A percentile compares a stretch with the other conserved stretches of the same genome.
phyloP scores from a whole-genome alignment of 768 basidiomycete species.

The Piloderma croceum region DNA sequence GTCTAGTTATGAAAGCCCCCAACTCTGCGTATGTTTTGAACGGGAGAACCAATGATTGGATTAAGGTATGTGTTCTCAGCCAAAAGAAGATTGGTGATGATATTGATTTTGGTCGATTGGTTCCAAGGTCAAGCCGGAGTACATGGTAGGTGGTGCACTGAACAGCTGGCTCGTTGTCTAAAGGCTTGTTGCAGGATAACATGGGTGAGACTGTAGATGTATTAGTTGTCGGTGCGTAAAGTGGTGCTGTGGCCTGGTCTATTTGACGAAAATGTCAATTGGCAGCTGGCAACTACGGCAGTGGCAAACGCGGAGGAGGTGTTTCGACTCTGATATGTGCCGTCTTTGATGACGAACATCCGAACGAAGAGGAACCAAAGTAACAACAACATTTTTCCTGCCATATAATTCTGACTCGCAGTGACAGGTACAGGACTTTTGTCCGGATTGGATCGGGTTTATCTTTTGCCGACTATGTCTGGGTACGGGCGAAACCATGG shows the following conservation, averaged over 20 bases:
- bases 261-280: conserved; percentile 3
- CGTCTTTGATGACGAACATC: conserved; percentile 67
- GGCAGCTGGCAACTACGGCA: conserved; percentile 82
- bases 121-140: conserved; percentile 82
- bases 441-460: conserved; percentile 89
- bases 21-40: conserved; percentile 77
- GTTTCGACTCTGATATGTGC: conserved; percentile 89
- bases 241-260: background rate
- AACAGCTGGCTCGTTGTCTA: too few relatives aligned
- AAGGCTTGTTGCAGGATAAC: too few relatives aligned
- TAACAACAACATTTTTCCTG: conserved; percentile 28
- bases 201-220: conserved; percentile 92
- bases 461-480: conserved; percentile 78
- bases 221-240: conserved; percentile 71
- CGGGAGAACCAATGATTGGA: conserved; percentile 87
- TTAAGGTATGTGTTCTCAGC: conserved; percentile 78
- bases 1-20: conserved; percentile 87
- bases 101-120: background rate
- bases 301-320: conserved; percentile 78
- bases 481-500: conserved; percentile 81
- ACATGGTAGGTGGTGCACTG: conserved; percentile 50
- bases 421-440: conserved; percentile 73
- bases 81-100: too few relatives aligned
- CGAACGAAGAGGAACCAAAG: conserved; percentile 56
- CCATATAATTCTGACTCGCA: conserved; percentile 1